A percentile compares a stretch with the other conserved stretches of the same genome.
These are phyloP conservation scores for Herpetomonas tarakana DNA, from an alignment of 208 protist genomes.

Conservation along the genomic window DNA sequence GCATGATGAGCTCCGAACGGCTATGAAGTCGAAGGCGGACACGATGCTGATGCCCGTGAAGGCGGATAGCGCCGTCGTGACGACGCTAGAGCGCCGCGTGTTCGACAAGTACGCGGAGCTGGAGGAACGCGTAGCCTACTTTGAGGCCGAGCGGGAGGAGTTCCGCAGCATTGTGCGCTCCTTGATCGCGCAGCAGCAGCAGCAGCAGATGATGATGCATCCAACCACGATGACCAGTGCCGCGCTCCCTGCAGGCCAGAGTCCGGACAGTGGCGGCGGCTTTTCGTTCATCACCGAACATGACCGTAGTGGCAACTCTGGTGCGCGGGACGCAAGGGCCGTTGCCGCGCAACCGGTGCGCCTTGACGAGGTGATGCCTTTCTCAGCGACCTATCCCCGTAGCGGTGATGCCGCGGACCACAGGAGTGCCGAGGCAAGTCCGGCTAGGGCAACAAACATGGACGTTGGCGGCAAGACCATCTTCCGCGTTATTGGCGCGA, in stretches of 20 bases:
- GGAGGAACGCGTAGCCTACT: slow-evolving; percentile 72
- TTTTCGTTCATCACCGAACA: too few relatives aligned
- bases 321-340: too few relatives aligned
- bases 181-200: slow-evolving; percentile 25
- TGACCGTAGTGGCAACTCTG: too few relatives aligned
- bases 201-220: neutral
- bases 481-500: slow-evolving; percentile 20
- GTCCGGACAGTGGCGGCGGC: too few relatives aligned
- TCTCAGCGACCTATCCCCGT: neutral
- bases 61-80: slow-evolving; percentile 51
- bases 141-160: slow-evolving; percentile 70
- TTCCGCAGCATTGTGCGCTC: slow-evolving; percentile 57
- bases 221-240: neutral
- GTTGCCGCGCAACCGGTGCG: too few relatives aligned
- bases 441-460: neutral
- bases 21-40: slow-evolving; percentile 59
- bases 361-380: neutral
- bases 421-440: too few relatives aligned
- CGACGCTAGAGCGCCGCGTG: slow-evolving; percentile 42
- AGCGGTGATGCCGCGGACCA: neutral
- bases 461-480: slow-evolving; percentile 1
- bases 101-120: slow-evolving; percentile 54
- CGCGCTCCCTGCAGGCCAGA: too few relatives aligned
- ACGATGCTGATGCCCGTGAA: slow-evolving; percentile 41
- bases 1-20: slow-evolving; percentile 38